phyloP scores from a whole-genome alignment of 306 rosid species.

The Malus fusca region DNA sequence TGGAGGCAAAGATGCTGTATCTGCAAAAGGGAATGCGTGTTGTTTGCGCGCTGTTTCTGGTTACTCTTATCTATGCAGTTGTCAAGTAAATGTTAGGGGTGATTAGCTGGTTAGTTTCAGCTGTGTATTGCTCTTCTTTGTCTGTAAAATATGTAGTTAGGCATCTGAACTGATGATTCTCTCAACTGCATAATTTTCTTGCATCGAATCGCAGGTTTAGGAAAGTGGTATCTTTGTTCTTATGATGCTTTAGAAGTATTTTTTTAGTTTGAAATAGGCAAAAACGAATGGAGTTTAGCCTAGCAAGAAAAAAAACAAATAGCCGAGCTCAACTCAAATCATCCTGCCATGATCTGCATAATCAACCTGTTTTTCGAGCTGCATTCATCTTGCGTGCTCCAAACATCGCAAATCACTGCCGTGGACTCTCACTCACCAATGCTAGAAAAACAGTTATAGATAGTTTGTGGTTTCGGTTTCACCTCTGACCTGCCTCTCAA shows the following conservation, averaged over 20 bases:
- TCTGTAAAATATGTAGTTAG: neutral
- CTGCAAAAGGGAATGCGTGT: slow-evolving; percentile 13
- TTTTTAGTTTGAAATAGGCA: neutral
- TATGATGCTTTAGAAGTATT: neutral
- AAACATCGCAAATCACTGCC: neutral
- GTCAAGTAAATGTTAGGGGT: slow-evolving; percentile 3
- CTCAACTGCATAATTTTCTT: neutral
- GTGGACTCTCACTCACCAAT: neutral
- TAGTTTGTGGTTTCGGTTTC: neutral
- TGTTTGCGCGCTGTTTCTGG: slow-evolving; percentile 4
- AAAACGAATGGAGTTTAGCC: neutral
- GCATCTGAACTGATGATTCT: neutral
- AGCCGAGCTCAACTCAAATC: neutral
- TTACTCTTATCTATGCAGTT: slow-evolving; percentile 10
- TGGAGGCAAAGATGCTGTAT: slow-evolving; percentile 8
- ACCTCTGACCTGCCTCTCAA: neutral
- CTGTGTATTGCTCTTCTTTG: neutral
- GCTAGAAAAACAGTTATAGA: neutral
- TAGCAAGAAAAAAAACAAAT: neutral
- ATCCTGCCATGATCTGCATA: neutral
- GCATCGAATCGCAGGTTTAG: neutral
- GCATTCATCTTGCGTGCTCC: neutral
- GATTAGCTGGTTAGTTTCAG: neutral
- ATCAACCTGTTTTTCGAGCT: neutral
- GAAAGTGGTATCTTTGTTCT: neutral